Percentiles rank a stretch among this genome's conserved stretches.
These are phyloP conservation scores for Termitomyces heimii DNA, from an alignment of 768 basidiomycete genomes.

Conservation along the genomic window DNA sequence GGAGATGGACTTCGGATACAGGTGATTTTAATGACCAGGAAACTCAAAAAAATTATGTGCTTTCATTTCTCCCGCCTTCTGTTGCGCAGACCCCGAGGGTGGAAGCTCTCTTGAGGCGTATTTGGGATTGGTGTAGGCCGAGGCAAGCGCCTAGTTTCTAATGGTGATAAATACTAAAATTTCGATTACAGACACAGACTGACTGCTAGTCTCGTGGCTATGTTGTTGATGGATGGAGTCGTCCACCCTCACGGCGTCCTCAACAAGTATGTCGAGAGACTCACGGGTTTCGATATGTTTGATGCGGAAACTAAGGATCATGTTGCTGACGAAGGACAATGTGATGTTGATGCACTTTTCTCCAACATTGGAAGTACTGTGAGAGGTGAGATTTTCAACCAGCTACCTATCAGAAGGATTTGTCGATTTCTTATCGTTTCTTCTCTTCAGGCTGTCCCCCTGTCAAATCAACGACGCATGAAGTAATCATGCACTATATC, in stretches of 20 bases:
- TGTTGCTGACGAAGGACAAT: background rate
- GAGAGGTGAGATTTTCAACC: background rate
- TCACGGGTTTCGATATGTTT: background rate
- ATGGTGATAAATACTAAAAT: background rate
- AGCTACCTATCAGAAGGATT: too few species aligned
- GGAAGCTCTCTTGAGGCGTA: too few species aligned
- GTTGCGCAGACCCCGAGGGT: too few species aligned
- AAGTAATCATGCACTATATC: slow-evolving; percentile 1
- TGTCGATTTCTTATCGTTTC: background rate
- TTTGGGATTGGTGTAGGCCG: too few species aligned
- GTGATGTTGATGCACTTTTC: background rate
- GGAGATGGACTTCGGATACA: too few species aligned
- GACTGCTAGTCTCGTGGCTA: background rate
- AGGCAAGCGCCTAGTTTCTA: background rate
- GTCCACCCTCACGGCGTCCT: background rate
- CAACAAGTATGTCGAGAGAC: background rate
- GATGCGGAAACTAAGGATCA: background rate
- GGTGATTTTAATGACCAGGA: too few species aligned
- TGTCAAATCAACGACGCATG: background rate
- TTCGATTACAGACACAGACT: background rate
- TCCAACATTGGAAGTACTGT: background rate
- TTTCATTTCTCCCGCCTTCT: too few species aligned
- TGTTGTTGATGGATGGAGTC: background rate
- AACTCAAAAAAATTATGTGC: too few species aligned
- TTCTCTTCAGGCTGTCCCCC: background rate